Conservation (phyloP, 192 early-diverging fungal genomes). For the Ramicandelaber brevisporus region DNA sequence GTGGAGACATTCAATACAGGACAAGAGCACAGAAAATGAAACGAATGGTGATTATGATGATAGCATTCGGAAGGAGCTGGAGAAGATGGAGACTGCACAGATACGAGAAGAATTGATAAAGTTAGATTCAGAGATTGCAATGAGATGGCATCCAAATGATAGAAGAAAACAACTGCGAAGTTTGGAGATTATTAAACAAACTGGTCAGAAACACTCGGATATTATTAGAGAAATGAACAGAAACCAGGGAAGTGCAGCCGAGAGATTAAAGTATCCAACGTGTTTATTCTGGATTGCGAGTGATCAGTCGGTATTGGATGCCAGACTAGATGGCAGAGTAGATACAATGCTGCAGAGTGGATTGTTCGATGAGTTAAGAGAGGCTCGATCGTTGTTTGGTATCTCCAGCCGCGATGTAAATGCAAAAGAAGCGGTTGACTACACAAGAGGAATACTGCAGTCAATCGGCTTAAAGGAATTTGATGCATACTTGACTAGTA, state of each 20-base stretch:
- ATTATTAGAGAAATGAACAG: constrained; percentile 35
- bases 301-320: background rate
- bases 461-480: constrained; percentile 74
- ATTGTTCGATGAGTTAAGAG: constrained; percentile 2
- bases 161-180: constrained; percentile 63
- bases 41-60: constrained; percentile 2
- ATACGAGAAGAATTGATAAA: constrained; percentile 22
- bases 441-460: constrained; percentile 6
- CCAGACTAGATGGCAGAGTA: background rate
- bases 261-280: constrained; percentile 28
- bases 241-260: constrained; percentile 13
- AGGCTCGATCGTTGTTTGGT: no score
- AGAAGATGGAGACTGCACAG: no score
- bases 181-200: constrained; percentile 54
- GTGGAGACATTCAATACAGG: constrained; percentile 43
- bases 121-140: constrained; percentile 69
- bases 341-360: background rate
- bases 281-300: constrained; percentile 70
- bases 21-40: constrained; percentile 2
- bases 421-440: no score
- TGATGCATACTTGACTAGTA: constrained; percentile 29
- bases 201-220: constrained; percentile 47
- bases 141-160: constrained; percentile 74
- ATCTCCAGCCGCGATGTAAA: no score
- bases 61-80: constrained; percentile 20